Percentiles rank a stretch among this genome's conserved stretches.
Conservation (phyloP, 495 filamentous ascomycete genomes). For the Tuber calosporum region DNA sequence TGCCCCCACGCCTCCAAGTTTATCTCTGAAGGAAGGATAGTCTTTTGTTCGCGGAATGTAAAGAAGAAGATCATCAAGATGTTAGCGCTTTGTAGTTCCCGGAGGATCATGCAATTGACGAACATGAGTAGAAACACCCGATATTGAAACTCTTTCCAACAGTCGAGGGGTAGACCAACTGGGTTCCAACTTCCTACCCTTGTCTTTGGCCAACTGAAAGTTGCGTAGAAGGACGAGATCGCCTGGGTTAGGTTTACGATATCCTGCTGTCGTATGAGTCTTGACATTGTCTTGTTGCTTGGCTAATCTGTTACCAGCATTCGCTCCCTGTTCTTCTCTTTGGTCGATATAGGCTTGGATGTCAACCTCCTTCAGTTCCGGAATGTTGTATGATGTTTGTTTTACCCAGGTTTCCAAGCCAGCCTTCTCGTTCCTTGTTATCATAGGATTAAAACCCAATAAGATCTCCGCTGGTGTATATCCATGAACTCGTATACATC, state of each 20-base stretch:
- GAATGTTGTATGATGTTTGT: not conserved
- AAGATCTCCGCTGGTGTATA: not conserved
- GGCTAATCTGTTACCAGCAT: too few species aligned
- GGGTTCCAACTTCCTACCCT: not conserved
- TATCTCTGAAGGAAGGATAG: too few species aligned
- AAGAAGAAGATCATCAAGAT: not conserved
- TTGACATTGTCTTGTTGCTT: too few species aligned
- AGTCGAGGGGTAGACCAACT: not conserved
- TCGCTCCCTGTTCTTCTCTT: too few species aligned
- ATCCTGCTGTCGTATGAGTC: not conserved
- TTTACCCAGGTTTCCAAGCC: not conserved
- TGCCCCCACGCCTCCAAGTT: too few species aligned
- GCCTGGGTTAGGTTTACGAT: not conserved
- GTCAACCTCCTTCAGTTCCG: too few species aligned
- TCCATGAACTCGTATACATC: not conserved
- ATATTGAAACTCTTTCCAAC: not conserved
- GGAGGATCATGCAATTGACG: too few species aligned
- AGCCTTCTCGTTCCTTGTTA: rapidly evolving
- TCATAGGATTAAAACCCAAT: not conserved
- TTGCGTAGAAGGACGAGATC: not conserved
- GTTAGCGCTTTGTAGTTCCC: not conserved
- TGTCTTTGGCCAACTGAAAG: not conserved
- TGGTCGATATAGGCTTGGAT: not conserved
- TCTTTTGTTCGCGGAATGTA: too few species aligned
- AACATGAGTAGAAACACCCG: not conserved